Conservation (phyloP, 495 filamentous ascomycete genomes). For the Aspergillus bertholletiae region DNA sequence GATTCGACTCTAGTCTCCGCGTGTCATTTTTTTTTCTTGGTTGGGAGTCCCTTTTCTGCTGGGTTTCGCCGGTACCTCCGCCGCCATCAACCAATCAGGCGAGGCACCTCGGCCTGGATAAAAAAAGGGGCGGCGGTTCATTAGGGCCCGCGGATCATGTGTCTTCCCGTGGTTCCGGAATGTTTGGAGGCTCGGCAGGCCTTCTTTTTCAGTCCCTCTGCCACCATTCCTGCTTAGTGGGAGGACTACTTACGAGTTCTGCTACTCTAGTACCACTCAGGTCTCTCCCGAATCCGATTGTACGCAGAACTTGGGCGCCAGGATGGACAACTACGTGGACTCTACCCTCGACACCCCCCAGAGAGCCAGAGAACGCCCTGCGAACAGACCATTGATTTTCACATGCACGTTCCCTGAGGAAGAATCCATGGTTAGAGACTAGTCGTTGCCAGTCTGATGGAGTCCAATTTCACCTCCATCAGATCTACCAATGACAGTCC, state of each 20-base stretch:
- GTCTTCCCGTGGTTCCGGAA: neutral
- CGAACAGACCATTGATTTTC: neutral
- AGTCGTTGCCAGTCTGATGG: neutral
- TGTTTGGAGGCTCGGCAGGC: neutral
- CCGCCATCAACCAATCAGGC: slow-evolving; percentile 20
- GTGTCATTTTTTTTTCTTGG: slow-evolving; percentile 17
- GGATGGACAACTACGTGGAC: too few species aligned
- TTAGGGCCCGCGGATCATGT: slow-evolving; percentile 13
- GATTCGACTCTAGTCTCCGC: slow-evolving; percentile 9
- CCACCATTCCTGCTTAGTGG: too few species aligned
- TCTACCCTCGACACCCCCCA: too few species aligned
- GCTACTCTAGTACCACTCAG: too few species aligned
- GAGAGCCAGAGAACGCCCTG: too few species aligned
- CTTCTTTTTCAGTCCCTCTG: neutral
- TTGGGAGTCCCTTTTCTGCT: slow-evolving; percentile 6
- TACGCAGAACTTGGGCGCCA: too few species aligned
- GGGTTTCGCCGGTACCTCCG: slow-evolving; percentile 31
- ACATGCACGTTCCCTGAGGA: too few species aligned
- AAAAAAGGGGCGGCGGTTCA: slow-evolving; percentile 28
- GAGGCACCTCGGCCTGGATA: slow-evolving; percentile 21
- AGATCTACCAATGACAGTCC: neutral
- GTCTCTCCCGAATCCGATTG: too few species aligned
- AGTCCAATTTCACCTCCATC: neutral
- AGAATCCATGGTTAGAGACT: too few species aligned
- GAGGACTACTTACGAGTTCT: too few species aligned